Conservation (phyloP, 164 flowering plant species). For the Berberis vulgaris region DNA sequence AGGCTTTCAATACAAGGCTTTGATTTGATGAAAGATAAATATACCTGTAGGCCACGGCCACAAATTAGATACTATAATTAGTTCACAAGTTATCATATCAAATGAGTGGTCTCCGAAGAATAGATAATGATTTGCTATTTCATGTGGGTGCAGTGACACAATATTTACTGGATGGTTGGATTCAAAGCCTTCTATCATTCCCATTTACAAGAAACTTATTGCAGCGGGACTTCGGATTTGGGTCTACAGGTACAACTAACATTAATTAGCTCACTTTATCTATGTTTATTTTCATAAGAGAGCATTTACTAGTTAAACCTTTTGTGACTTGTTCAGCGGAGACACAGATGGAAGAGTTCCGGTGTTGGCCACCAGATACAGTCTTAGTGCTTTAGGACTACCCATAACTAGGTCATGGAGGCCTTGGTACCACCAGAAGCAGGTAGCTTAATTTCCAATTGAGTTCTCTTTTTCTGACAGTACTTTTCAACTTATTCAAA, state of each 20-base stretch:
- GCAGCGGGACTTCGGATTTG: constrained; percentile 78
- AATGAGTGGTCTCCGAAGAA: neutral
- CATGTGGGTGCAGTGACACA: constrained; percentile 38
- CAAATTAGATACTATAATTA: too few species aligned
- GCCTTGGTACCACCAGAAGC: constrained; percentile 83
- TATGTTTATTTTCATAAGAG: neutral
- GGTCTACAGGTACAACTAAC: constrained; percentile 70
- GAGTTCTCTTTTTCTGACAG: neutral
- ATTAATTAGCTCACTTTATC: neutral
- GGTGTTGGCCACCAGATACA: constrained; percentile 75
- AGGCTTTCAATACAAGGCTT: too few species aligned
- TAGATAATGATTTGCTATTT: neutral
- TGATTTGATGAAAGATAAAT: too few species aligned
- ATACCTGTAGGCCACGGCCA: too few species aligned
- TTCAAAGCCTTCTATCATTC: constrained; percentile 63
- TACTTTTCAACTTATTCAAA: neutral
- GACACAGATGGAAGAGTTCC: constrained; percentile 99
- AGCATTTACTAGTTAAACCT: neutral
- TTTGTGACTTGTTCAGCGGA: constrained; percentile 45
- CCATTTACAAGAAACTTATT: constrained; percentile 82
- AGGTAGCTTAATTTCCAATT: constrained; percentile 29
- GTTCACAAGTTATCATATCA: too few species aligned
- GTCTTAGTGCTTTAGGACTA: constrained; percentile 54
- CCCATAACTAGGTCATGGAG: constrained; percentile 68
- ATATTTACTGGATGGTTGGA: constrained; percentile 51